Conservation (phyloP, 495 filamentous ascomycete genomes). For the Schizothecium vesticola region DNA sequence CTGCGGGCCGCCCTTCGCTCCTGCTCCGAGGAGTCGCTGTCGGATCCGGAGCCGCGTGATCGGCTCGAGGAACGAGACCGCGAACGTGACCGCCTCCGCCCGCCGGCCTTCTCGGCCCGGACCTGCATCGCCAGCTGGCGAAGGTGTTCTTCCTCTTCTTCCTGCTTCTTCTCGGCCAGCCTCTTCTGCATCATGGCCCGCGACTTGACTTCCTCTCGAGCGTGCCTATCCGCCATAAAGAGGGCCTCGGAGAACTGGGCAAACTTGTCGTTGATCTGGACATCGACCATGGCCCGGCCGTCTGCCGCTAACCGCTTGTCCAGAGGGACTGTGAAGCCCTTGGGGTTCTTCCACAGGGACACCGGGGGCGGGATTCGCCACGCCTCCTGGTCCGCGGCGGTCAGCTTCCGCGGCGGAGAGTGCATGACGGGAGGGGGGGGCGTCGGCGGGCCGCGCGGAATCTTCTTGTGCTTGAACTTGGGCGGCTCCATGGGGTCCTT, state of each 20-base stretch:
- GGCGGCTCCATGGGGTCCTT: constrained; percentile 97
- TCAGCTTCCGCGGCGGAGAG: constrained; percentile 89
- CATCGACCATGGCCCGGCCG: constrained; percentile 86
- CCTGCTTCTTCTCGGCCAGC: constrained; percentile 93
- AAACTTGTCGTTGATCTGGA: constrained; percentile 98
- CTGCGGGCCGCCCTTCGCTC: constrained; percentile 72
- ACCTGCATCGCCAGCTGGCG: constrained; percentile 87
- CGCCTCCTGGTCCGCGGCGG: constrained; percentile 92
- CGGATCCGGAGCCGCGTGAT: constrained; percentile 52
- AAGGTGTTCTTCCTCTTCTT: constrained; percentile 87
- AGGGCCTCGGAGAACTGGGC: constrained; percentile 93
- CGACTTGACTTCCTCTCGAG: constrained; percentile 90
- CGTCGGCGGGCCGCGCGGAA: constrained; percentile 86
- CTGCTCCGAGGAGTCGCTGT: constrained; percentile 59
- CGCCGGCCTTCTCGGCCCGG: constrained; percentile 64
- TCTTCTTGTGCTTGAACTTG: constrained; percentile 98
- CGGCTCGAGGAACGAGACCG: constrained; percentile 48
- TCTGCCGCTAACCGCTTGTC: constrained; percentile 97
- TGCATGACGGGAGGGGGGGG: constrained; percentile 95
- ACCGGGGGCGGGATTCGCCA: constrained; percentile 93
- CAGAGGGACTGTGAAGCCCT: constrained; percentile 93
- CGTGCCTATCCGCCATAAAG: constrained; percentile 90
- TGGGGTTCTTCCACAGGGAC: constrained; percentile 99
- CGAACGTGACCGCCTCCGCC: constrained; percentile 46
- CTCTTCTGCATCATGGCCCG: constrained; percentile 93